Percentiles rank a stretch among this genome's conserved stretches.
Evolutionary conservation across 2,329 filamentous ascomycete genomes (phyloP).

Genomic region (Colletotrichum australisinense): DNA sequence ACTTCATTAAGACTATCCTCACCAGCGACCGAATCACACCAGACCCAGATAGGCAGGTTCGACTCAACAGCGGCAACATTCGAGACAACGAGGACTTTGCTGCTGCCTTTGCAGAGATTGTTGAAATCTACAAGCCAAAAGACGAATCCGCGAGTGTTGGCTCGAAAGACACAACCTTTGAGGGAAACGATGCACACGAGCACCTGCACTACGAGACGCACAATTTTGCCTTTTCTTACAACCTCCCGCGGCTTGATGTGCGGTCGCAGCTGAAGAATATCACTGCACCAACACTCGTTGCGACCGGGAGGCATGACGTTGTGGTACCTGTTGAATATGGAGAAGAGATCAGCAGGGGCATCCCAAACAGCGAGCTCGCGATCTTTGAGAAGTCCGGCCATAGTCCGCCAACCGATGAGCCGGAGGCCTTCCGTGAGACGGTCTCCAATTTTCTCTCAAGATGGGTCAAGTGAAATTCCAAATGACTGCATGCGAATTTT

Average conservation of each 20-base stretch:
- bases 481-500: too few species aligned
- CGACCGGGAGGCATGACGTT: conserved; percentile 39
- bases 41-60: conserved; percentile 36
- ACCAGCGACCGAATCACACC: conserved; percentile 33
- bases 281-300: conserved; percentile 37
- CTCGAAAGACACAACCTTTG: not conserved
- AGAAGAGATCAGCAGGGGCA: conserved; percentile 35
- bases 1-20: conserved; percentile 31
- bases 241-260: conserved; percentile 39
- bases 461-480: not conserved
- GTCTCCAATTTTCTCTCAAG: conserved; percentile 27
- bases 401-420: conserved; percentile 38
- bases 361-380: conserved; percentile 36
- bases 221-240: conserved; percentile 40
- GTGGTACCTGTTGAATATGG: conserved; percentile 38
- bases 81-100: conserved; percentile 36
- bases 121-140: conserved; percentile 36
- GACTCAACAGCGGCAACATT: conserved; percentile 37
- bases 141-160: not conserved
- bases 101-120: conserved; percentile 34
- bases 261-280: conserved; percentile 36
- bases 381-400: conserved; percentile 41
- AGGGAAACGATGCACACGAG: conserved; percentile 1
- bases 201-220: conserved; percentile 38
- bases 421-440: conserved; percentile 33